Percentiles rank a stretch among this genome's conserved stretches.
These are phyloP conservation scores for Aspergillus nanangensis DNA, from an alignment of 495 filamentous ascomycete species.

Conservation along the genomic window DNA sequence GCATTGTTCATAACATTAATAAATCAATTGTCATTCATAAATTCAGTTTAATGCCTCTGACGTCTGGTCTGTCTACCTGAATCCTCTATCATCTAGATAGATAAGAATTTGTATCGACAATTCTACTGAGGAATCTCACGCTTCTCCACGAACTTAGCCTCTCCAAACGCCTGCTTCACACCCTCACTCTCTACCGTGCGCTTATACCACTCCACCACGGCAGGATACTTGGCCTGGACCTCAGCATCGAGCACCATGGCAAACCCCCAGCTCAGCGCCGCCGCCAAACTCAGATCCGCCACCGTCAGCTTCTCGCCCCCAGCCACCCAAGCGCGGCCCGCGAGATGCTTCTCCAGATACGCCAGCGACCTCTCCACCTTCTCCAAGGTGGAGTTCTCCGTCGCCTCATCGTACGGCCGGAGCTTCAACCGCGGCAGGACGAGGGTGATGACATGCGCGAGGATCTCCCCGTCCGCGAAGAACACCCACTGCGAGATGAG, in stretches of 20 bases:
- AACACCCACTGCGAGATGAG: conserved; percentile 46
- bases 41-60: no score
- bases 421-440: conserved; percentile 31
- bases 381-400: conserved; percentile 22
- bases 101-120: no score
- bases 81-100: no score
- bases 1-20: no score
- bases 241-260: conserved; percentile 45
- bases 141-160: conserved; percentile 42
- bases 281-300: conserved; percentile 49
- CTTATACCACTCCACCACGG: conserved; percentile 39
- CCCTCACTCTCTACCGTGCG: conserved; percentile 37
- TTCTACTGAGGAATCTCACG: conserved; percentile 16
- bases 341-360: conserved; percentile 34
- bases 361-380: conserved; percentile 31
- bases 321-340: conserved; percentile 42
- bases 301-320: conserved; percentile 44
- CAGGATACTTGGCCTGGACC: conserved; percentile 43
- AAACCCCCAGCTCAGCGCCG: conserved; percentile 33
- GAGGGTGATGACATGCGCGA: conserved; percentile 21
- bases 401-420: conserved; percentile 26
- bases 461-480: conserved; percentile 45
- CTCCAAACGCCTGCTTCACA: conserved; percentile 47
- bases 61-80: no score
- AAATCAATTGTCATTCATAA: no score